Conservation (phyloP, 1,284 basidiomycete species). For the Sporisorium exsertum region DNA sequence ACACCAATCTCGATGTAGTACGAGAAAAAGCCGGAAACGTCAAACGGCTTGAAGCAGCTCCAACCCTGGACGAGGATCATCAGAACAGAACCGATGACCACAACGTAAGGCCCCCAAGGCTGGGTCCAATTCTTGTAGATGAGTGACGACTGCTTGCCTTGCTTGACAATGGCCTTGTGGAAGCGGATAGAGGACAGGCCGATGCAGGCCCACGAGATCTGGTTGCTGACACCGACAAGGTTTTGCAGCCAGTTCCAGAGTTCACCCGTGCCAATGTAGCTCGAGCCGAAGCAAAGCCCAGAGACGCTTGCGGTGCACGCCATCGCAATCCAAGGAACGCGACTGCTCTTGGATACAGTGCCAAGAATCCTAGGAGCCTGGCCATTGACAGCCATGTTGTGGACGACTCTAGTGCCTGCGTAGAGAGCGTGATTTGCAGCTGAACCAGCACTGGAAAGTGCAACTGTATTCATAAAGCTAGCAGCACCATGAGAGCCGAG, state of each 20-base stretch:
- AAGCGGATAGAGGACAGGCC: conserved; percentile 81
- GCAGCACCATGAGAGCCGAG: conserved; percentile 70
- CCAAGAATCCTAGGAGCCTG: conserved; percentile 82
- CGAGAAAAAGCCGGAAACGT: conserved; percentile 69
- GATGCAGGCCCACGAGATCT: conserved; percentile 86
- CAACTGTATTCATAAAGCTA: conserved; percentile 78
- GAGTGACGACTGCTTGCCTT: conserved; percentile 71
- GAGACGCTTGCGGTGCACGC: conserved; percentile 78
- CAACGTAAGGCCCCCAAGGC: conserved; percentile 61
- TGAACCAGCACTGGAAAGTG: conserved; percentile 84
- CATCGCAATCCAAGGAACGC: conserved; percentile 81
- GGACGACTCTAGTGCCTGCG: conserved; percentile 79
- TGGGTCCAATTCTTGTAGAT: conserved; percentile 72
- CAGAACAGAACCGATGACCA: conserved; percentile 50
- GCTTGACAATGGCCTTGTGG: conserved; percentile 75
- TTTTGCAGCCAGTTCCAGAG: conserved; percentile 76
- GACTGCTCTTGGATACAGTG: conserved; percentile 75
- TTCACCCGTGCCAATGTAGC: conserved; percentile 68
- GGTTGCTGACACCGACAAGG: conserved; percentile 77
- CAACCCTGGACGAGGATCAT: conserved; percentile 68
- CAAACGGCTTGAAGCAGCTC: conserved; percentile 51
- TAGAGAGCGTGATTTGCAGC: conserved; percentile 86
- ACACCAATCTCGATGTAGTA: conserved; percentile 69
- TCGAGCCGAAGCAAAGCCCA: conserved; percentile 76
- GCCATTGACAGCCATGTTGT: conserved; percentile 80